Base-by-base conservation (phyloP, 371 early-diverging fungal genomes). In the Mortierella sp. region DNA sequence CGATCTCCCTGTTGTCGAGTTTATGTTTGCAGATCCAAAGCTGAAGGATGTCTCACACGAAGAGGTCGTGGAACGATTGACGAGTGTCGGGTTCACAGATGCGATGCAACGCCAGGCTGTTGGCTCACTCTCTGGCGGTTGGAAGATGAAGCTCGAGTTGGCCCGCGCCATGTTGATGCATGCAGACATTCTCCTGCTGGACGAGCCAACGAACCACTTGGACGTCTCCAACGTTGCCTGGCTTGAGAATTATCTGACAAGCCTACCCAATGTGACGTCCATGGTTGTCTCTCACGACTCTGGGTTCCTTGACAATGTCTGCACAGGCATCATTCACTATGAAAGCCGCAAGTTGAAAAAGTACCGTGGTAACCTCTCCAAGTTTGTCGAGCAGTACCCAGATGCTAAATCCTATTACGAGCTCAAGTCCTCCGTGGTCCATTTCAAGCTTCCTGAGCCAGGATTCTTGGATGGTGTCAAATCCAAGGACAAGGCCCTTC, bases 151-250 rank as follows among this genome's bases (percentile, higher is more conserved):
- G 86, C 83, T 94, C 55, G 93, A 90, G 76, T 88, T 96, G 67
- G 93, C 94, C 57, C 86, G 91, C 75, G 91, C 94, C 53, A 94
- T 92, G 90, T 82, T 93, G 66, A 80, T 86, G 77, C 86, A 93
- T 62, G 93, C 95, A 28, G 94, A 95, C 80, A 90, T 96, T 64
- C 82, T 96, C 57, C 82, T 96, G 61, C 80, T 96, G 63, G 96
- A 96, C 79, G 96, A 96, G 83, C 96, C 96, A 66, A 96, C 96
- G 55, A 95, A 96, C 84, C 95, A 95, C 82, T 89, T 96, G 88
- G 95, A 96, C 83, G 93, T 90, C 55, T 82, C 75, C 61, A 92
- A 93, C 81, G 91, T 93, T 46, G 88, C 87, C 45, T 96, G 94
- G 94, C 83, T 96, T 44, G 92, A 93, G 76, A 88, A 93, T 82